Evolutionary conservation across 2,329 filamentous ascomycete genomes (phyloP), one percentile per base, ranked within the genome.

Genomic region (Pseudocercospora vitis): DNA sequence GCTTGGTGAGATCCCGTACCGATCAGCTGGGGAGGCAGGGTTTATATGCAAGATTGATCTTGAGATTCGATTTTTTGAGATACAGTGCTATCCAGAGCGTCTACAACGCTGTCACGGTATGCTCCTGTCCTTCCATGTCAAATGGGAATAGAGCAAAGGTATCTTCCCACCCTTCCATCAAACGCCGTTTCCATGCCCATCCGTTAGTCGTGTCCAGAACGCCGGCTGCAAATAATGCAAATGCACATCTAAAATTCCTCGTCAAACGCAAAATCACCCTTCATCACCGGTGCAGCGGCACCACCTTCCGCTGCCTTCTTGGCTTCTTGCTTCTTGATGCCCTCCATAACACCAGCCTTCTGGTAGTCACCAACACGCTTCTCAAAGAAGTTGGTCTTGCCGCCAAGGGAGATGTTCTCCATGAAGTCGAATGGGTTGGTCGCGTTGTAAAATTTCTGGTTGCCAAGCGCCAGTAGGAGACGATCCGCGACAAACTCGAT

Each of bases 301-400:
- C 69, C 65, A 4, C 71, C 50, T 5, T 44, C 52, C 31, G 49
- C 59, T 51, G 70, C 65, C 47, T 61, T 64, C 59, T 68, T 67
- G 9, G 73, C 70, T 75, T 65, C 53, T 44, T 65, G 63, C 63
- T 68, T 67, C 59, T 88, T 87, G 66, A 86, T 88, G 78, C 88
- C 91, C 69, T 87, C 87, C 90, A 99, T 95, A 74, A 99, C 92
- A 80, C 94, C 94, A 31, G 94, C 91, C 83, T 99, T 99, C 78
- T 99, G 94, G 84, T 99, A 99, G 71, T 99, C 94, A 73, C 87
- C 94, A 53, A 99, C 94, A 67, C 94, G 90, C 88, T 99, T 99
- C 87, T 99, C 94, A 74, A 99, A 99, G 84, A 99, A 99, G 85
- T 99, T 99, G 73, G 94, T 99, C 88, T 99, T 99, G 76, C 94